Conservation (phyloP, 2,329 filamentous ascomycete genomes). For the Chrysoporthe austroafricana region DNA sequence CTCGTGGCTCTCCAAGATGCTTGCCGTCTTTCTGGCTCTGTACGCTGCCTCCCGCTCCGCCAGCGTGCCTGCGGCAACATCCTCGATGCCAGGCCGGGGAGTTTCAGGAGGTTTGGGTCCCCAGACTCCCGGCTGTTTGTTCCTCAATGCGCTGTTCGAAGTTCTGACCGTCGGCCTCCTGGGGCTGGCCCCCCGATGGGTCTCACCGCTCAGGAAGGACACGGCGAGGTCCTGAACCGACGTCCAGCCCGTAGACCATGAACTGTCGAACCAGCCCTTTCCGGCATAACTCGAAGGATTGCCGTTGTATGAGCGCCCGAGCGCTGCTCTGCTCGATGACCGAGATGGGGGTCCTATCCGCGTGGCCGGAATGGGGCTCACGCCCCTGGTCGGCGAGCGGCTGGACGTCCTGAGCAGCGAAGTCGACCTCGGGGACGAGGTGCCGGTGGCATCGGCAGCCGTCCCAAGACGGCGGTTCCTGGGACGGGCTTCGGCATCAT, state of each 20-base stretch:
- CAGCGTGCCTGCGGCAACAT: constrained; percentile 59
- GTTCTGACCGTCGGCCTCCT: constrained; percentile 39
- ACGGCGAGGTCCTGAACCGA: constrained; percentile 59
- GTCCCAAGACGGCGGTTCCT: constrained; percentile 54
- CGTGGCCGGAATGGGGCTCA: constrained; percentile 53
- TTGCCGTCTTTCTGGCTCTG: constrained; percentile 60
- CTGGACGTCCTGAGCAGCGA: constrained; percentile 35
- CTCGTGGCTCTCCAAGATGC: constrained; percentile 64
- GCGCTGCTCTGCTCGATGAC: constrained; percentile 24
- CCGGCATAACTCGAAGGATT: constrained; percentile 34
- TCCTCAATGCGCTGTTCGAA: constrained; percentile 33
- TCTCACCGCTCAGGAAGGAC: constrained; percentile 43
- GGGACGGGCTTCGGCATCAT: constrained; percentile 50
- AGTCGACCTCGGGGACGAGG: constrained; percentile 35
- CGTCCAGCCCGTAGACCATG: constrained; percentile 58
- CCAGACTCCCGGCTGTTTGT: constrained; percentile 45
- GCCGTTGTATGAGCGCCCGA: constrained; percentile 12
- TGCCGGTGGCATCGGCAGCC: constrained; percentile 35
- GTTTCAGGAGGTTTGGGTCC: constrained; percentile 52
- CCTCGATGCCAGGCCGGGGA: constrained; percentile 44
- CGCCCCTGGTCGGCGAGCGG: constrained; percentile 42
- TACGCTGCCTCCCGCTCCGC: constrained; percentile 58
- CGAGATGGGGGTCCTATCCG: constrained; percentile 41
- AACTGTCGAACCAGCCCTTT: constrained; percentile 52
- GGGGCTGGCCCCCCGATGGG: constrained; percentile 36